Percentiles rank a stretch among this genome's conserved stretches.
These are phyloP conservation scores for Helotiales sp. DNA, from an alignment of 2,329 filamentous ascomycete species.

Conservation along the genomic window DNA sequence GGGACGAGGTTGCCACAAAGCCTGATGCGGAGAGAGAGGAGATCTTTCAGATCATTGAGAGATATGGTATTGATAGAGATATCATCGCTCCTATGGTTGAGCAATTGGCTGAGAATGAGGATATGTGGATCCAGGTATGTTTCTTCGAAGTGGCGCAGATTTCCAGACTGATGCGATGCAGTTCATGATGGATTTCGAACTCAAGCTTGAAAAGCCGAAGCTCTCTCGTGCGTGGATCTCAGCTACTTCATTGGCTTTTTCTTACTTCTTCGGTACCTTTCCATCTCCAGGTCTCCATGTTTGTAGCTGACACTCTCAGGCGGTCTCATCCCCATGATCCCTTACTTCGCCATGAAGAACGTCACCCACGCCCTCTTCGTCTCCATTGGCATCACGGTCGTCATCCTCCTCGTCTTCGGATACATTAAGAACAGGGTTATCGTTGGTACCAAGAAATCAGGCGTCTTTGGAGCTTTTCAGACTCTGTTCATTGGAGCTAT, in stretches of 20 bases:
- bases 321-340: slow-evolving; percentile 49
- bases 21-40: slow-evolving; percentile 38
- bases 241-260: slow-evolving; percentile 29
- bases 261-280: slow-evolving; percentile 36
- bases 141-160: not conserved
- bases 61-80: slow-evolving; percentile 39
- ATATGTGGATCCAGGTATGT: slow-evolving; percentile 22
- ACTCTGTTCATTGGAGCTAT: slow-evolving; percentile 65
- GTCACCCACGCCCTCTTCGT: slow-evolving; percentile 44
- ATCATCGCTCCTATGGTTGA: slow-evolving; percentile 37
- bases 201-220: slow-evolving; percentile 40
- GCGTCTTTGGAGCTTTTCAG: slow-evolving; percentile 60
- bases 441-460: slow-evolving; percentile 49
- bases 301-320: slow-evolving; percentile 13
- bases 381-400: slow-evolving; percentile 51
- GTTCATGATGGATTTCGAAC: slow-evolving; percentile 50
- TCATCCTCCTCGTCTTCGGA: slow-evolving; percentile 51
- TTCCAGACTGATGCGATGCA: too few relatives aligned
- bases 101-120: slow-evolving; percentile 8
- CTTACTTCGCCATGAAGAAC: slow-evolving; percentile 47
- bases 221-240: slow-evolving; percentile 29
- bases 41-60: slow-evolving; percentile 41
- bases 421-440: slow-evolving; percentile 45
- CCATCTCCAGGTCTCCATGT: not conserved
- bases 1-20: slow-evolving; percentile 37